Conservation (phyloP, 2,329 filamentous ascomycete genomes). For the Monosporascus sp. region DNA sequence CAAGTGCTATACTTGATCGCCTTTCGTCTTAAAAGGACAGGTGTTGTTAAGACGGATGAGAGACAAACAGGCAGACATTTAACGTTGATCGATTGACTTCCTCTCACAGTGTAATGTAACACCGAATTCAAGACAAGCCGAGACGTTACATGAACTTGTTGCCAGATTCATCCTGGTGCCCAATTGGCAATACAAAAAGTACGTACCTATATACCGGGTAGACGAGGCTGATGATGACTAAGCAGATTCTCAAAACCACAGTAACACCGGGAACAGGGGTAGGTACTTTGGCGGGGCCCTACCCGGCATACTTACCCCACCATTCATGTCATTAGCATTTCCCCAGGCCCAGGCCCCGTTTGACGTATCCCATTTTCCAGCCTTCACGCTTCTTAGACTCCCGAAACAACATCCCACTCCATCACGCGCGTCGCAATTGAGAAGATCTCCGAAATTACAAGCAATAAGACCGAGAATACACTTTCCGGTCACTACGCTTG, state of each 20-base stretch:
- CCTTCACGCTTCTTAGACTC: background rate
- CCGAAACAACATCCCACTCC: too few relatives aligned
- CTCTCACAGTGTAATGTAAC: background rate
- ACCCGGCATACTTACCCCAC: background rate
- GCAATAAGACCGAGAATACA: too few relatives aligned
- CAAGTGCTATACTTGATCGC: background rate
- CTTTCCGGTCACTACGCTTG: background rate
- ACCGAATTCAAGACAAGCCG: background rate
- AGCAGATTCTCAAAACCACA: conserved; percentile 1
- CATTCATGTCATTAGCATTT: background rate
- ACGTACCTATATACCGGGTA: background rate
- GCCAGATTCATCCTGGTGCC: conserved; percentile 22
- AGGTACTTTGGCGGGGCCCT: background rate
- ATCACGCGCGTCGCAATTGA: too few relatives aligned
- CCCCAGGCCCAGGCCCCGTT: background rate
- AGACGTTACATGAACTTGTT: conserved; percentile 18
- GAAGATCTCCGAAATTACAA: too few relatives aligned
- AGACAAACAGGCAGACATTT: conserved; percentile 1
- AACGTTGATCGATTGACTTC: background rate
- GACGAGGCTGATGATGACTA: conserved; percentile 10
- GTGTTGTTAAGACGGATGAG: background rate
- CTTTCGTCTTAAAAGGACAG: background rate
- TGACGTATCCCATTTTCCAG: background rate
- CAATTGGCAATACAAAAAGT: background rate
- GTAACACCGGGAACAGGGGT: too few relatives aligned